A percentile compares a stretch with the other conserved stretches of the same genome.
These are phyloP conservation scores for Ophiocordyceps sinensis DNA, from an alignment of 2,329 filamentous ascomycete species.

Conservation along the genomic window DNA sequence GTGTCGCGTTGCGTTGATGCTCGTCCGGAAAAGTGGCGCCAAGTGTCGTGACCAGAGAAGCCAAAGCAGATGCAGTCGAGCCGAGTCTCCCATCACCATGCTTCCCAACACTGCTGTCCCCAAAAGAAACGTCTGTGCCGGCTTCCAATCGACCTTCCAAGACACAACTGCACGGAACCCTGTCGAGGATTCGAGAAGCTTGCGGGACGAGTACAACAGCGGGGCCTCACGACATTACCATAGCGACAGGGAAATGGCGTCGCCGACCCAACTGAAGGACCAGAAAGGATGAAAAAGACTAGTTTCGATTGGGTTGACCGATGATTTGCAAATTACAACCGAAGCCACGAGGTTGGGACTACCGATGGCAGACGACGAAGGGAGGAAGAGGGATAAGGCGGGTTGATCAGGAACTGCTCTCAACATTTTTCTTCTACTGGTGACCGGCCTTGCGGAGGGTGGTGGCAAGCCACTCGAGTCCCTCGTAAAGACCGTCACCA, in stretches of 20 bases:
- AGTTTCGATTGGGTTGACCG: slow-evolving; percentile 40
- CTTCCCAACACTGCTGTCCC: not conserved
- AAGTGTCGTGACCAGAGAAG: not conserved
- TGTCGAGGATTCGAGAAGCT: not conserved
- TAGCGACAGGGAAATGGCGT: slow-evolving; percentile 5
- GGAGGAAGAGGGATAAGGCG: slow-evolving; percentile 19
- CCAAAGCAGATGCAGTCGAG: not conserved
- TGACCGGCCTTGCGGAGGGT: slow-evolving; percentile 64
- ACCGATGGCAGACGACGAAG: slow-evolving; percentile 22
- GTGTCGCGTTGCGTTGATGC: not conserved
- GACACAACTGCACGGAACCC: not conserved
- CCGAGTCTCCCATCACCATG: not conserved
- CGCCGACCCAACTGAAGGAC: slow-evolving; percentile 13
- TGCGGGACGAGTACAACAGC: slow-evolving; percentile 2
- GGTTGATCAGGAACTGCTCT: slow-evolving; percentile 19
- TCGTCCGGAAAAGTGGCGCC: not conserved
- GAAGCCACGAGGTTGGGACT: slow-evolving; percentile 31
- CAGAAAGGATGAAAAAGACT: slow-evolving; percentile 28
- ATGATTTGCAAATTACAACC: slow-evolving; percentile 45
- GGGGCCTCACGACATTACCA: slow-evolving; percentile 14
- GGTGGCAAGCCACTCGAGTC: slow-evolving; percentile 84
- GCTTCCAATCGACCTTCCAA: not conserved
- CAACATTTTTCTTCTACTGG: slow-evolving; percentile 32
- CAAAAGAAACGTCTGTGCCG: not conserved
- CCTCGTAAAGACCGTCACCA: slow-evolving; percentile 98